Base-by-base conservation (phyloP, 164 flowering plant species). In the Vitis labrusca region DNA sequence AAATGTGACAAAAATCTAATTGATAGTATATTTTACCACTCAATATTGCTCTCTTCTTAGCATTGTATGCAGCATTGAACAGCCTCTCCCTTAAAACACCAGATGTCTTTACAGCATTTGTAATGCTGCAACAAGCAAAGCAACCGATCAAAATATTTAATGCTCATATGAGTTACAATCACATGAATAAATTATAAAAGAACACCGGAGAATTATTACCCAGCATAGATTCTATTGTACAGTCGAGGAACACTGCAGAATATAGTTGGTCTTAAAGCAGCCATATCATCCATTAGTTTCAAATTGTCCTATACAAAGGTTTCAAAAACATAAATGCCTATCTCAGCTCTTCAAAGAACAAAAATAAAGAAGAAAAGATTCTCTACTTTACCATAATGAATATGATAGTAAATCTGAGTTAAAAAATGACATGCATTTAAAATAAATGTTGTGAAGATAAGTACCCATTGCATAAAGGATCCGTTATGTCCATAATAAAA, bases 161-260 rank as follows among this genome's bases (percentile, higher is more conserved):
- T 12, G 44, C 23, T 14, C 32, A 52, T n/a, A 63, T 19, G 8
- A 59, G 8, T 29, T 54, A 60, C 73, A 68, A 63, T 2, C 10
- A 61, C 23, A 57, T 11, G 32, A 53, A 60, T 9, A n/a, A 73
- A 10, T 56, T 52, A 37, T 37, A 37, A 10, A 62, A 10, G 27
- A 66, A 44, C 71, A 64, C 14, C 12, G 0, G 57, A 58, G 11
- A n/a, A 29, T 75, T 8, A 44, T 54, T 65, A 75, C 84, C 84
- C 78, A 50, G 68, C 82, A 65, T 75, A 77, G 62, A 96, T 92
- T 84, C 95, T 87, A 77, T 96, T 96, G 77, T 85, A 93, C 47
- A 96, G 78, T 17, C 99, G 89, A 72, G 99, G 99, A 76, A 95
- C 99, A 78, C 99, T 95, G 81, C 88, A 81, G 76, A 95, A 95